Base-by-base conservation (phyloP, 495 filamentous ascomycete species). In the Talaromyces nanjingensis region DNA sequence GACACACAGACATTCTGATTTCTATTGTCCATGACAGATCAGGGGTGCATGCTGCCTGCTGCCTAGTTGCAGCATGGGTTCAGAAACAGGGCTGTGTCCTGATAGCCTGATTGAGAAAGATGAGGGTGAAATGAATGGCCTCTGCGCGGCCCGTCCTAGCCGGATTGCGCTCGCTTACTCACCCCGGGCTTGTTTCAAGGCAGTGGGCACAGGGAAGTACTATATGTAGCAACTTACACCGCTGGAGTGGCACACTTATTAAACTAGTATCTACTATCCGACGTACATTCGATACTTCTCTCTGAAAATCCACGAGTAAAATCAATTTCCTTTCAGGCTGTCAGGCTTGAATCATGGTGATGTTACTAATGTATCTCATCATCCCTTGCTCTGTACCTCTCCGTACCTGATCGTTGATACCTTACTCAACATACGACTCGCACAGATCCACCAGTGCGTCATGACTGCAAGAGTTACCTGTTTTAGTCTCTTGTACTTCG, bases 171-270 rank as follows among this genome's bases (percentile, higher is more conserved):
- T 49, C 18, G 45, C 45, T 49, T 49, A 49, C 45, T 49, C 45
- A 49, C 45, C 45, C 45, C 45, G n/a, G 45, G n/a, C 45, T 49
- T 49, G 18, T 49, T 49, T 49, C n/a, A 49, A 20, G 45, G 45
- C 45, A 16, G 37, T 42, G 37, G 37, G 14, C 37, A 42, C 37
- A 20, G 16, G 16, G 14, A 14, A 25, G 25, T 25, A 25, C 25
- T 25, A 25, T 27, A 27, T 7, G 12, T n/a, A 5, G 16, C 39
- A 6, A 20, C 45, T 49, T 18, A 27, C 22, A 56, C 53, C 53
- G 22, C 53, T 56, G 53, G 53, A 56, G 53, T 56, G 53, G 53
- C 53, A 56, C 53, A 56, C 53, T 56, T 27, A 56, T 56, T 27
- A 27, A 29, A 56, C 27, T 56, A 25, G 53, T 29, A 27, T 22